Base-by-base conservation (phyloP, 441 rosid species). In the Croton laevigatus region DNA sequence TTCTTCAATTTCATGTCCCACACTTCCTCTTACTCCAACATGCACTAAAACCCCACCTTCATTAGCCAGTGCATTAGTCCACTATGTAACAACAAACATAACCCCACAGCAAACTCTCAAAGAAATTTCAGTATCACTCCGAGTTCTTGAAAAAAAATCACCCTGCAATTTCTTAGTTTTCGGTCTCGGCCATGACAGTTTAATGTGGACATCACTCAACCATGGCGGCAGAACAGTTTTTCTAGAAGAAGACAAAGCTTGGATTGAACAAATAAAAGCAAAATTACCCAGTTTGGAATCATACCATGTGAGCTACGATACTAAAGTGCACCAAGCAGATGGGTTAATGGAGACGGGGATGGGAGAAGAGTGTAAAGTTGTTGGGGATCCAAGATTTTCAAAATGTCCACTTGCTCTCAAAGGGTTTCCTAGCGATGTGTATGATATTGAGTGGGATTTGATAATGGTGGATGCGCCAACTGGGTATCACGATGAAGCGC, bases 381-480 rank as follows among this genome's bases (percentile, higher is more conserved):
- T 90, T 23, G 78, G 85, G 14, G 93, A 94, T 69, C 91, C 92
- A 4, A 84, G 86, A 68, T 81, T 74, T 82, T 94, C 97, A 1
- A 80, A 83, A 84, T 91, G 98, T 75, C 87, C 81, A 58, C 86
- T 94, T n/a, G 91, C 93, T 7, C 75, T 91, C 27, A 88, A 88
- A 71, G 89, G 93, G 12, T 81, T 93, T 45, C 96, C 96, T 1
- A 71, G 65, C 14, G 89, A 88, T 34, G 85, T 93, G 22, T 91
- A 89, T 55, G 91, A 88, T 58, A 80, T 72, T 17, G 79, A 78
- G 52, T 93, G 98, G 96, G 96, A 93, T 68, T 66, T 93, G 68
- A 93, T 93, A 14, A 93, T 93, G 98, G 97, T 91, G 3, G 96
- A 93, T 32, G 97, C 98, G 2, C 98, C 95, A 0, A 94, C 95